A percentile compares a stretch with the other conserved stretches of the same genome.
These are phyloP conservation scores for Curvularia lunata DNA, from an alignment of 2,329 filamentous ascomycete genomes.

Conservation along the genomic window DNA sequence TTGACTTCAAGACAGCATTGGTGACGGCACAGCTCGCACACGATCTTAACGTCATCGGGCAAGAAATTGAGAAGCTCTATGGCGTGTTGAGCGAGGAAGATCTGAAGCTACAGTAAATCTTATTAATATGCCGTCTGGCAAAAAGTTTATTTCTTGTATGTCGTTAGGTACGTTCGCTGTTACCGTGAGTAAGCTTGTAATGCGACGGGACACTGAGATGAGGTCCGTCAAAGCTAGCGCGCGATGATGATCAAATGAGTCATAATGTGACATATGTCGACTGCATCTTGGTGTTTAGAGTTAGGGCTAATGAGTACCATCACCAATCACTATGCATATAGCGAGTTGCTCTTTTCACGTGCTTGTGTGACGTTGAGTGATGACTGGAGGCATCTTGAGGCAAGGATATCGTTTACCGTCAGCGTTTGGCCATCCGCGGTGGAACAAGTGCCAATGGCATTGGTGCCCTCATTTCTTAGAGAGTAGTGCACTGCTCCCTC, in stretches of 20 bases:
- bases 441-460: background rate
- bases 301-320: background rate
- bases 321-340: background rate
- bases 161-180: background rate
- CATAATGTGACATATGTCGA: background rate
- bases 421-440: background rate
- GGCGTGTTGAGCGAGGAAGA: constrained; percentile 67
- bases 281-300: background rate
- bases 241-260: constrained; percentile 1
- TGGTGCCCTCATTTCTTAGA: background rate
- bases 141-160: background rate
- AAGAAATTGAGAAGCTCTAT: constrained; percentile 65
- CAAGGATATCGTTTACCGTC: background rate
- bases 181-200: background rate
- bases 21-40: constrained; percentile 66
- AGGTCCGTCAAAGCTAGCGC: background rate
- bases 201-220: background rate
- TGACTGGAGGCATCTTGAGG: background rate
- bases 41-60: constrained; percentile 61
- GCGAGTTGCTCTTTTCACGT: background rate
- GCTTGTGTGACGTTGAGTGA: constrained; percentile 1
- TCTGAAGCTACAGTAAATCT: constrained; percentile 56
- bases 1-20: constrained; percentile 55
- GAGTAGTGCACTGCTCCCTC: background rate
- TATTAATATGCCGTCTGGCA: background rate